Evolutionary conservation across 495 filamentous ascomycete genomes (phyloP), one percentile per base, ranked within the genome.

Genomic region (Tetracladium setigerum): DNA sequence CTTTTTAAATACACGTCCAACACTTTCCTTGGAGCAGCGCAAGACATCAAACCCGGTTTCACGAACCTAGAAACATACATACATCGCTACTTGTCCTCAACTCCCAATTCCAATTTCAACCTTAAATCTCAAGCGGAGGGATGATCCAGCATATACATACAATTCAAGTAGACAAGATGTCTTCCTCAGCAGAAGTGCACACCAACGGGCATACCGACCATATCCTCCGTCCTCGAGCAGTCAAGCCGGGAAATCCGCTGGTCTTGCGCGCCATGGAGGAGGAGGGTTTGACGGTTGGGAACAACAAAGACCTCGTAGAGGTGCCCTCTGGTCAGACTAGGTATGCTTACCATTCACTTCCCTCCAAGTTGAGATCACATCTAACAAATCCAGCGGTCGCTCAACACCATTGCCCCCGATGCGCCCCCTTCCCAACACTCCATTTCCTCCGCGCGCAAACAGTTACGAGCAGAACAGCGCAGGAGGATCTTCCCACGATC

Each of bases 401-500:
- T 87, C 87, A n/a, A 96, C 92, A 27, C 91, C 91, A 10, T 64
- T 96, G 32, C 83, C 94, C 39, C 81, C 58, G 89, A 96, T 78
- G 92, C 92, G 12, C 92, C 88, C 14, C 92, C 89, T 2, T 95
- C 90, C 1, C 81, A 81, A 27, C 79, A 87, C 50, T 89, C 87
- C 30, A 84, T 95, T 53, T 92, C 87, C 32, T 81, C 81, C 14
- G 89, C 83, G 13, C 79, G 87, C 51, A 88, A 87, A 63, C 86
- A 95, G 54, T 80, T 87, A 34, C 82, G 91, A 57, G 88, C 88
- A 33, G 78, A 87, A 61, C 76, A 83, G 37, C 81, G 86, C 52
- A 84, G 80, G 47, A 83, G 92, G 55, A 69, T 97, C 31, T 98
- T 98, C 62, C 95, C n/a, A 95, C 87, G 6, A 87, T 95, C 56